These are phyloP conservation scores for Blastobotrys buckinghamii DNA, from an alignment of 1,139 yeast genomes.

Conservation along the genomic window DNA sequence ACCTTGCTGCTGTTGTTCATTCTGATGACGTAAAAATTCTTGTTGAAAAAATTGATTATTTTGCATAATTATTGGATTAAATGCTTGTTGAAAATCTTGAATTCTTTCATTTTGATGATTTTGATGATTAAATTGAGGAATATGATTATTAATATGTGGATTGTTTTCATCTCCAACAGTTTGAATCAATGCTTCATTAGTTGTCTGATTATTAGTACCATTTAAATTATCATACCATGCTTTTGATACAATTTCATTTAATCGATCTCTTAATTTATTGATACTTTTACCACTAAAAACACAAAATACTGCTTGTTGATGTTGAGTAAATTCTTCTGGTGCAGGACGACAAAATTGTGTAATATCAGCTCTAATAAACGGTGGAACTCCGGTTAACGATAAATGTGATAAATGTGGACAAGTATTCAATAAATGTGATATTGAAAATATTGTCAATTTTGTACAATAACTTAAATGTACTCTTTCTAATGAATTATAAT, in stretches of 20 bases:
- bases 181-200: too few relatives aligned
- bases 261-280: slow-evolving; percentile 56
- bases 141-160: background rate
- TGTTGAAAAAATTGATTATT: too few relatives aligned
- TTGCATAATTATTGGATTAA: too few relatives aligned
- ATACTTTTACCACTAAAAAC: slow-evolving; percentile 94
- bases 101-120: background rate
- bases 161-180: slow-evolving; percentile 1
- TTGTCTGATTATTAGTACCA: background rate
- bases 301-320: slow-evolving; percentile 82
- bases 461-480: slow-evolving; percentile 92
- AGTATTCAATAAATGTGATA: slow-evolving; percentile 55
- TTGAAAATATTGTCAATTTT: slow-evolving; percentile 48
- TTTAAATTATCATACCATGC: slow-evolving; percentile 2
- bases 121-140: background rate
- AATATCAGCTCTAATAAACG: slow-evolving; percentile 80
- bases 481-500: slow-evolving; percentile 65
- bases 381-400: slow-evolving; percentile 85
- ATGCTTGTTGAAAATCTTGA: too few relatives aligned
- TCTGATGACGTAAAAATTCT: too few relatives aligned
- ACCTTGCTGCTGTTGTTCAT: too few relatives aligned
- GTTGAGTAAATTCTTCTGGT: slow-evolving; percentile 86
- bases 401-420: slow-evolving; percentile 88
- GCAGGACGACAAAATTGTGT: slow-evolving; percentile 90
- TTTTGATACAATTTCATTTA: slow-evolving; percentile 30